A percentile compares a stretch with the other conserved stretches of the same genome.
Conservation (phyloP, 805 yeast genomes). For the Candida ipomoeae region DNA sequence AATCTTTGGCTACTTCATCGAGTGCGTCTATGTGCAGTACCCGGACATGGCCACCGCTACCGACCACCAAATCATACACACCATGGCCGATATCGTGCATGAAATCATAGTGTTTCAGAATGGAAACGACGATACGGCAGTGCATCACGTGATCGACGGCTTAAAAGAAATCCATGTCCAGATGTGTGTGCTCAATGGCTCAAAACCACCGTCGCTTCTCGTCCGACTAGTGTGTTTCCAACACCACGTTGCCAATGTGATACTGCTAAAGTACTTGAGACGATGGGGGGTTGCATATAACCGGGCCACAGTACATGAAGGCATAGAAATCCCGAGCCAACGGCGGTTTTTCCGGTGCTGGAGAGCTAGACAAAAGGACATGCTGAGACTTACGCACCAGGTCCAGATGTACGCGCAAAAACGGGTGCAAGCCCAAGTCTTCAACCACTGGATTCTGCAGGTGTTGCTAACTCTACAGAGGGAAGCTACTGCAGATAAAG, state of each 20-base stretch:
- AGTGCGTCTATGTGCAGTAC: constrained; percentile 17
- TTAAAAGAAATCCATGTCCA: neutral
- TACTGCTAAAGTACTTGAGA: neutral
- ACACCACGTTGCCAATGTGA: neutral
- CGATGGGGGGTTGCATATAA: neutral
- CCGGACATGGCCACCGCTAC: constrained; percentile 15
- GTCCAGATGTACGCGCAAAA: neutral
- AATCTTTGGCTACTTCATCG: constrained; percentile 23
- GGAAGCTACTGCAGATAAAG: neutral
- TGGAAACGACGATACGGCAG: constrained; percentile 12
- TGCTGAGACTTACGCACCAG: neutral
- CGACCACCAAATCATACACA: constrained; percentile 24
- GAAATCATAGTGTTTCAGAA: constrained; percentile 29
- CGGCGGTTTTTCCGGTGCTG: neutral
- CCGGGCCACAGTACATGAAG: neutral
- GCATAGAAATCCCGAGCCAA: neutral
- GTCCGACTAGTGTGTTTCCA: neutral
- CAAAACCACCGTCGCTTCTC: neutral
- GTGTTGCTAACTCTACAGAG: neutral
- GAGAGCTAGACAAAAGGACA: neutral
- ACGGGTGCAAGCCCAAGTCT: neutral
- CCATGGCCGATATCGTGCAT: constrained; percentile 19
- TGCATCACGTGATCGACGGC: neutral
- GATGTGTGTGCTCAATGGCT: neutral
- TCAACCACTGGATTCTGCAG: neutral